phyloP scores from a whole-genome alignment of 495 filamentous ascomycete genomes.

The Hypoxylon lenormandii region DNA sequence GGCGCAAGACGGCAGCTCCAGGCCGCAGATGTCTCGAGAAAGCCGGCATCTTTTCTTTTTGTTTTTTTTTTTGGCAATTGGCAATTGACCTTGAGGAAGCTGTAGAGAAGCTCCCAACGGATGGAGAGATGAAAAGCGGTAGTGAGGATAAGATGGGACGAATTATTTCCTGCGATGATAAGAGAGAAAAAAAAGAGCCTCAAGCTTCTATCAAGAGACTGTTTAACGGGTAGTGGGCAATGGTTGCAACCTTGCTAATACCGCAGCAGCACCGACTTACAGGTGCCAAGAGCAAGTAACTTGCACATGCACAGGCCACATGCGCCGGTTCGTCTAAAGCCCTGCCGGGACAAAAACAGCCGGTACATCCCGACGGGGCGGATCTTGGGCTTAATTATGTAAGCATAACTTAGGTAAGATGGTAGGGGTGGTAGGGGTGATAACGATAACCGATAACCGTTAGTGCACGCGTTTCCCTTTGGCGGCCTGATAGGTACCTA shows the following conservation, averaged over 20 bases:
- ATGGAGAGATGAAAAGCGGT: slow-evolving; percentile 13
- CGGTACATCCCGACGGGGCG: slow-evolving; percentile 19
- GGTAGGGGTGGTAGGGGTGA: too few relatives aligned
- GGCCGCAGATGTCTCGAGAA: slow-evolving; percentile 62
- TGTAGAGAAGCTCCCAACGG: slow-evolving; percentile 23
- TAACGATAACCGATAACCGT: too few relatives aligned
- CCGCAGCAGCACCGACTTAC: slow-evolving; percentile 24
- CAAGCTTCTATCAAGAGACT: slow-evolving; percentile 38
- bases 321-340: slow-evolving; percentile 12
- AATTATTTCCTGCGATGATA: slow-evolving; percentile 12
- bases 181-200: slow-evolving; percentile 24
- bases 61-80: slow-evolving; percentile 9
- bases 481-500: slow-evolving; percentile 37
- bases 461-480: slow-evolving; percentile 46
- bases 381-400: too few relatives aligned
- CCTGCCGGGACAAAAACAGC: slow-evolving; percentile 8
- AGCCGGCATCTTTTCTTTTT: slow-evolving; percentile 57
- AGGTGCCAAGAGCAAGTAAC: slow-evolving; percentile 4
- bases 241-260: slow-evolving; percentile 30
- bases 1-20: slow-evolving; percentile 58
- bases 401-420: too few relatives aligned
- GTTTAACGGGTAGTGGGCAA: slow-evolving; percentile 10
- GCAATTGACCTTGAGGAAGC: slow-evolving; percentile 51
- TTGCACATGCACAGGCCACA: slow-evolving; percentile 46
- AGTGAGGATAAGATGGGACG: slow-evolving; percentile 9